Conservation (phyloP, 495 filamentous ascomycete species). For the Talaromyces thailandensis region DNA sequence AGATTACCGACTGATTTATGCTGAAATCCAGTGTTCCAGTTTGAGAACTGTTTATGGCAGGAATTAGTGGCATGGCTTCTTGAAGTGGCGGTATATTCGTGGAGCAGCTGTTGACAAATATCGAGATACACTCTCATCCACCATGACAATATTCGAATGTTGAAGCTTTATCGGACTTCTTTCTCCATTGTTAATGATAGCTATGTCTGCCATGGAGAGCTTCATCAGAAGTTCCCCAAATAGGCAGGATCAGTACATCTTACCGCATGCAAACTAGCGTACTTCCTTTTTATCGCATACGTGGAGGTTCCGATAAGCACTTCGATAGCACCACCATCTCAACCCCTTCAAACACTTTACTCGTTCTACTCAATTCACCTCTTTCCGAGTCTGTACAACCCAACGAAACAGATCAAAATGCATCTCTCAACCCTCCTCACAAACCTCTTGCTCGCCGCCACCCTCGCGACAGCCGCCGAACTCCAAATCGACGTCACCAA, state of each 20-base stretch:
- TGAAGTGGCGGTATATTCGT: too few relatives aligned
- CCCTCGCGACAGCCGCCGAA: slow-evolving; percentile 24
- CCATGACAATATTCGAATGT: too few relatives aligned
- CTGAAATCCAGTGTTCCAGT: too few relatives aligned
- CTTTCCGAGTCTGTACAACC: neutral
- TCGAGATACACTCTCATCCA: too few relatives aligned
- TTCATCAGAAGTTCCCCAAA: neutral
- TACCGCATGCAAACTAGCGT: neutral
- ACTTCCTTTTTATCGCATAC: neutral
- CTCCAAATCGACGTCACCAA: slow-evolving; percentile 71
- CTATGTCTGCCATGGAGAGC: too few relatives aligned
- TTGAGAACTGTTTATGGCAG: too few relatives aligned
- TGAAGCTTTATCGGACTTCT: too few relatives aligned
- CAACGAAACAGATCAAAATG: neutral
- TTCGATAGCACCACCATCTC: neutral
- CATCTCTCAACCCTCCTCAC: slow-evolving; percentile 40
- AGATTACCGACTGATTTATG: too few relatives aligned
- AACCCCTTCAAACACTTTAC: neutral
- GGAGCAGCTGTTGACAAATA: too few relatives aligned
- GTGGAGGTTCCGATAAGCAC: neutral
- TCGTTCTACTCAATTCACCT: neutral
- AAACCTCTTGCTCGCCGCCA: slow-evolving; percentile 41
- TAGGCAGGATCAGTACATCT: neutral
- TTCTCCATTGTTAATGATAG: too few relatives aligned
- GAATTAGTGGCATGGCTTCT: too few relatives aligned